Evolutionary conservation across 2,329 filamentous ascomycete genomes (phyloP).

Genomic region (Phyllosticta citrichinensis): DNA sequence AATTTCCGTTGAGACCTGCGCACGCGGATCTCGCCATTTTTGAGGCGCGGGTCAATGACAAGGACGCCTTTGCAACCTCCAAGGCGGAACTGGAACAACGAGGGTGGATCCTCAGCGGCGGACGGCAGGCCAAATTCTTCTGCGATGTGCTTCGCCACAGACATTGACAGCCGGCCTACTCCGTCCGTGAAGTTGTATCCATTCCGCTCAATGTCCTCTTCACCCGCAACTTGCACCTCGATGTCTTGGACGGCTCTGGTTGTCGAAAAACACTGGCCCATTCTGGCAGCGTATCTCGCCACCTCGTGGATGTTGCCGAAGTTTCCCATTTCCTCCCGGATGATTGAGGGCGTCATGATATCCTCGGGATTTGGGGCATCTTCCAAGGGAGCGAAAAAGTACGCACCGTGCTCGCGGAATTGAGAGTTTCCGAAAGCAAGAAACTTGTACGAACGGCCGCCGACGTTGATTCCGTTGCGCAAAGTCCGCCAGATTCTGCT

Average conservation of each 20-base stretch:
- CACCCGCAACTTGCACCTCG: conserved; percentile 45
- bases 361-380: conserved; percentile 54
- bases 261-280: conserved; percentile 94
- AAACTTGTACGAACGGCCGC: conserved; percentile 74
- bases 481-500: conserved; percentile 24
- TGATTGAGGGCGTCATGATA: conserved; percentile 26
- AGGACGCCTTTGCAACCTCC: conserved; percentile 89
- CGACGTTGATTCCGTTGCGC: conserved; percentile 73
- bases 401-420: conserved; percentile 81
- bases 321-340: conserved; percentile 77
- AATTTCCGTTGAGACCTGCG: conserved; percentile 87
- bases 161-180: conserved; percentile 79
- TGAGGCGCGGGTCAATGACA: conserved; percentile 52
- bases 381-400: conserved; percentile 73
- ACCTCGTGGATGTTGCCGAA: conserved; percentile 72
- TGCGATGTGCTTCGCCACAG: conserved; percentile 64
- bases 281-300: conserved; percentile 80
- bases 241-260: conserved; percentile 48
- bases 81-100: conserved; percentile 83
- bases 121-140: conserved; percentile 55
- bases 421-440: conserved; percentile 94
- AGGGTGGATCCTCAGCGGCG: conserved; percentile 51
- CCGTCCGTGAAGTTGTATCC: conserved; percentile 78
- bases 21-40: conserved; percentile 60
- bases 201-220: conserved; percentile 61